phyloP scores from a whole-genome alignment of 371 early-diverging fungal genomes.

The Mucor sp. region DNA sequence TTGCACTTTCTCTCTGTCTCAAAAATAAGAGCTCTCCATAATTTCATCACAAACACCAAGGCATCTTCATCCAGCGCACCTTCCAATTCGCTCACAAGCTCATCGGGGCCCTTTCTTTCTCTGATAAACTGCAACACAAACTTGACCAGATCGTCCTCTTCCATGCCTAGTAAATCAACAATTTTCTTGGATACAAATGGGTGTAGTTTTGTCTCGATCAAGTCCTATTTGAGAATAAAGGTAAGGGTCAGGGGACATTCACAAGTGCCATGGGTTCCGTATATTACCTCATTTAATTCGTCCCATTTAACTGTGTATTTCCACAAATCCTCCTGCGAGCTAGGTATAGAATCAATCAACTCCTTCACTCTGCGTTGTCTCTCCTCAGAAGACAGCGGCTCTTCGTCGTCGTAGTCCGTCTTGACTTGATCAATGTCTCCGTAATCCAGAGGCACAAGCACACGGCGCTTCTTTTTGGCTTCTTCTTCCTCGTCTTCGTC shows the following conservation, averaged over 20 bases:
- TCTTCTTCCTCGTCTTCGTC: constrained; percentile 64
- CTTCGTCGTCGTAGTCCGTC: constrained; percentile 8
- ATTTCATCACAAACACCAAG: constrained; percentile 76
- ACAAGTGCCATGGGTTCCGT: neutral
- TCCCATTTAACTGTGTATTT: constrained; percentile 81
- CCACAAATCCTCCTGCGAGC: constrained; percentile 76
- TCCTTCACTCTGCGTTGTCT: constrained; percentile 61
- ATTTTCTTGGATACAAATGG: constrained; percentile 82
- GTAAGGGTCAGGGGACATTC: too few relatives aligned
- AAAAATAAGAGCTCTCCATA: constrained; percentile 86
- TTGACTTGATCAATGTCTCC: constrained; percentile 35
- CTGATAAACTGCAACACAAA: constrained; percentile 72
- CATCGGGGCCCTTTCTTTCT: constrained; percentile 50
- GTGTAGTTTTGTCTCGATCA: constrained; percentile 66
- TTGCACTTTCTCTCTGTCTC: constrained; percentile 72
- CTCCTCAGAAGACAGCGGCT: constrained; percentile 58
- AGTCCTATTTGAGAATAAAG: too few relatives aligned
- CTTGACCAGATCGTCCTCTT: constrained; percentile 70
- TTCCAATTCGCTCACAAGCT: constrained; percentile 70
- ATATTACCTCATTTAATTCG: constrained; percentile 66
- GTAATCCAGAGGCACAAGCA: constrained; percentile 64
- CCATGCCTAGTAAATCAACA: constrained; percentile 71
- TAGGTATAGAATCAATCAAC: constrained; percentile 75
- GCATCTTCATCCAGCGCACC: constrained; percentile 82
- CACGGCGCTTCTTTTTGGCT: constrained; percentile 56